phyloP scores from a whole-genome alignment of 1,284 basidiomycete genomes.

The Rhodofomes roseus region DNA sequence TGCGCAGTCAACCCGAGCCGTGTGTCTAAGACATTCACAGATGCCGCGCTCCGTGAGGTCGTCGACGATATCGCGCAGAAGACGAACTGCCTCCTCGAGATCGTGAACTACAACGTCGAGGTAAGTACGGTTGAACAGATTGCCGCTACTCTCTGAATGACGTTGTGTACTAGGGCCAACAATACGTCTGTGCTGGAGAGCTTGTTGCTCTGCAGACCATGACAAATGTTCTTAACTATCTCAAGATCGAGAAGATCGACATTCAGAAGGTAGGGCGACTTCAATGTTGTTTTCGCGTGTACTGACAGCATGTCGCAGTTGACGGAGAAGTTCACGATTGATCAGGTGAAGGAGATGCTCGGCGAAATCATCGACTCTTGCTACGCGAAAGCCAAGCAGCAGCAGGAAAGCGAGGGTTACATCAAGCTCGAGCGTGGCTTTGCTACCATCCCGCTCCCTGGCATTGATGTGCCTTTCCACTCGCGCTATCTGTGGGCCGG shows the following conservation, averaged over 20 bases:
- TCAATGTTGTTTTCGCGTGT: neutral
- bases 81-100: slow-evolving; percentile 85
- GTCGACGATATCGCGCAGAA: slow-evolving; percentile 84
- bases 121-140: slow-evolving; percentile 35
- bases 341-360: slow-evolving; percentile 91
- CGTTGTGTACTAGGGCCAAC: slow-evolving; percentile 65
- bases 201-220: slow-evolving; percentile 89
- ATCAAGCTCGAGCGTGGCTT: slow-evolving; percentile 96
- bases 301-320: slow-evolving; percentile 46
- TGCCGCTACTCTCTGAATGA: neutral
- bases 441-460: slow-evolving; percentile 93
- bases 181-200: slow-evolving; percentile 98
- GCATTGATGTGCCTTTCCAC: slow-evolving; percentile 99
- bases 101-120: slow-evolving; percentile 98
- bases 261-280: slow-evolving; percentile 78
- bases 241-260: slow-evolving; percentile 97
- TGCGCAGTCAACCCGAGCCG: slow-evolving; percentile 97
- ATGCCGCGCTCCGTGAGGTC: slow-evolving; percentile 90
- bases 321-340: slow-evolving; percentile 78
- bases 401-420: slow-evolving; percentile 80
- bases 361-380: slow-evolving; percentile 87
- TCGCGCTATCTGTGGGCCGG: slow-evolving; percentile 98
- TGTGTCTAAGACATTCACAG: slow-evolving; percentile 91
- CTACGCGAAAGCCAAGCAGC: slow-evolving; percentile 74
- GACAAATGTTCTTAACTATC: slow-evolving; percentile 94